These are phyloP conservation scores for Termitomyces bulborhizus DNA, from an alignment of 768 basidiomycete species.

Conservation along the genomic window DNA sequence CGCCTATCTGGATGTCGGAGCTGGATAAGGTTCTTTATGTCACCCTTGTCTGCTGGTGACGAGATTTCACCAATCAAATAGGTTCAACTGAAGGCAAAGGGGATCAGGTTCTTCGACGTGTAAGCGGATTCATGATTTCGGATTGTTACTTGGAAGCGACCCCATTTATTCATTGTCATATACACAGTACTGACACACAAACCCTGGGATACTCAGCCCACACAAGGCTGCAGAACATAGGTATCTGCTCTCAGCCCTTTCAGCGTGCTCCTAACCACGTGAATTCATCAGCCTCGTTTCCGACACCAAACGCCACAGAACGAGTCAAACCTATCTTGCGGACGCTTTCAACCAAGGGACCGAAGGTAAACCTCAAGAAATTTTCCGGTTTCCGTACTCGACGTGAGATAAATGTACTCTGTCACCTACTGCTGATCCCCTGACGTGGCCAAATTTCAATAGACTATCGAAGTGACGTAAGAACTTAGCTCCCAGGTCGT, in stretches of 20 bases:
- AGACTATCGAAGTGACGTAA: conserved; percentile 77
- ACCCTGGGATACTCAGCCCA: conserved; percentile 41
- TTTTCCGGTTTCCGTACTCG: conserved; percentile 73
- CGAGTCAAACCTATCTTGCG: conserved; percentile 54
- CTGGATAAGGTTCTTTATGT: conserved; percentile 66
- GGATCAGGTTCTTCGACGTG: conserved; percentile 86
- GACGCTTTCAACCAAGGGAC: conserved; percentile 61
- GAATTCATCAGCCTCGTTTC: conserved; percentile 40
- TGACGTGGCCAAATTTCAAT: conserved; percentile 6
- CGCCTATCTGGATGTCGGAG: conserved; percentile 80
- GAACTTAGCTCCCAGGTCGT: conserved; percentile 4
- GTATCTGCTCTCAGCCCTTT: conserved; percentile 25
- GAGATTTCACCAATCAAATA: conserved; percentile 22
- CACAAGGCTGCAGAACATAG: conserved; percentile 26
- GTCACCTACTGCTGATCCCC: conserved; percentile 4
- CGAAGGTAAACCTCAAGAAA: conserved; percentile 53
- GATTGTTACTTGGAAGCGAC: not conserved
- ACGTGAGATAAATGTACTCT: conserved; percentile 36
- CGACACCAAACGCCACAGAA: conserved; percentile 54
- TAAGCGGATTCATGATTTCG: conserved; percentile 26
- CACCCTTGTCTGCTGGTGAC: not conserved
- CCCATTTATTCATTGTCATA: conserved; percentile 11
- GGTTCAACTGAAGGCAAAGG: conserved; percentile 74
- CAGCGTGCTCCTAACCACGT: conserved; percentile 17
- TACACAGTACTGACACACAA: conserved; percentile 66